phyloP scores from a whole-genome alignment of 192 early-diverging fungal species.

The Entomortierella lignicola region DNA sequence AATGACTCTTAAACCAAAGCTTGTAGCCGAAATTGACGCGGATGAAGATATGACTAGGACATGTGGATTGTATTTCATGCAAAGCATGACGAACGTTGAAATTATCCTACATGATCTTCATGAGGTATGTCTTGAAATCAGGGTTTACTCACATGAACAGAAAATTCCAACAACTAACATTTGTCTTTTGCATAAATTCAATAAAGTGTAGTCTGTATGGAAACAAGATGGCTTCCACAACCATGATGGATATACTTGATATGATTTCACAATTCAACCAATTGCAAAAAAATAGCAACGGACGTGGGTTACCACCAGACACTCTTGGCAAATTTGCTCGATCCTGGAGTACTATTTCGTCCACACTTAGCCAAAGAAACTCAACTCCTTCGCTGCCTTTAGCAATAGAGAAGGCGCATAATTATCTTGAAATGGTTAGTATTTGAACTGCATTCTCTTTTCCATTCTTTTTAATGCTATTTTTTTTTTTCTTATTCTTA shows the following conservation, averaged over 20 bases:
- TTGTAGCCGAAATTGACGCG: conserved; percentile 5
- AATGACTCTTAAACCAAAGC: not conserved
- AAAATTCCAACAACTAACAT: too few species aligned
- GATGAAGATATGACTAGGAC: not conserved
- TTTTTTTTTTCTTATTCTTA: too few species aligned
- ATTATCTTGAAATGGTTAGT: not conserved
- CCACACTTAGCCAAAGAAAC: not conserved
- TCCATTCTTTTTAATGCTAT: too few species aligned
- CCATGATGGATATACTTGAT: conserved; percentile 4
- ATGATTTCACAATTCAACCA: conserved; percentile 14
- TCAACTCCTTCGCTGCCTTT: not conserved
- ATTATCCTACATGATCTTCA: conserved; percentile 8
- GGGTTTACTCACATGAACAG: too few species aligned
- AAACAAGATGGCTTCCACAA: not conserved
- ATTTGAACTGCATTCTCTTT: too few species aligned
- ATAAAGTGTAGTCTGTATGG: not conserved
- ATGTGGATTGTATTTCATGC: not conserved
- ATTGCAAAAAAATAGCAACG: not conserved
- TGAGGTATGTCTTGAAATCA: not conserved
- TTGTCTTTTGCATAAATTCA: too few species aligned
- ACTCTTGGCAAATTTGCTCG: conserved; percentile 11
- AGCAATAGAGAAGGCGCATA: not conserved
- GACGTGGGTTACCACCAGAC: not conserved
- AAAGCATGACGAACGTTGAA: conserved; percentile 13
- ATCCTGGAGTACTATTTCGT: conserved; percentile 11